A percentile compares a stretch with the other conserved stretches of the same genome.
phyloP scores from a whole-genome alignment of 345 rosid genomes.

The Mangifera indica region DNA sequence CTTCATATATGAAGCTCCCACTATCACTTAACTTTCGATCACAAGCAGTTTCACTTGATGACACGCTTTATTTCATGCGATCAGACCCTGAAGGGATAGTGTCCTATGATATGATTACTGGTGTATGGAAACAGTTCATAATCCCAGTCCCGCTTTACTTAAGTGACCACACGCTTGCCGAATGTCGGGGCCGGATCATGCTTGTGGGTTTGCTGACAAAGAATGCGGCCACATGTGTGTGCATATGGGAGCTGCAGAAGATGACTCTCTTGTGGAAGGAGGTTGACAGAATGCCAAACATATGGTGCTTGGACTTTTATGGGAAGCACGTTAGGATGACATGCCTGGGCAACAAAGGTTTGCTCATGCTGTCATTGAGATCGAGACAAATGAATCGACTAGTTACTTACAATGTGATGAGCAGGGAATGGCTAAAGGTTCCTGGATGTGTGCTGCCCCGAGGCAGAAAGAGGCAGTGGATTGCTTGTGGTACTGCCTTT shows the following conservation, averaged over 20 bases:
- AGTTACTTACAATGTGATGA: conserved; percentile 67
- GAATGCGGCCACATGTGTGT: conserved; percentile 96
- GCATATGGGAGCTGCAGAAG: conserved; percentile 99
- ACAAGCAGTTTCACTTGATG: conserved; percentile 69
- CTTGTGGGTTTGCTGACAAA: conserved; percentile 88
- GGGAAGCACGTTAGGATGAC: conserved; percentile 99
- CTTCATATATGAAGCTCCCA: conserved; percentile 68
- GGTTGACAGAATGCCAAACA: conserved; percentile 99
- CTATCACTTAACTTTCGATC: conserved; percentile 81
- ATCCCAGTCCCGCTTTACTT: conserved; percentile 77
- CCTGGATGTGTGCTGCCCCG: conserved; percentile 76
- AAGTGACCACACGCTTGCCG: conserved; percentile 88
- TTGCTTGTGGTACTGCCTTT: conserved; percentile 91
- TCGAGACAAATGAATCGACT: conserved; percentile 88
- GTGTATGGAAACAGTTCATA: conserved; percentile 72
- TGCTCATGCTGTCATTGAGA: conserved; percentile 90
- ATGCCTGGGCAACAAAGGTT: conserved; percentile 96
- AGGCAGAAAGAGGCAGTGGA: conserved; percentile 84
- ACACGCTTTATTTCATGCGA: conserved; percentile 80
- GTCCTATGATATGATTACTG: conserved; percentile 69
- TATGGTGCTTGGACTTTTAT: conserved; percentile 99
- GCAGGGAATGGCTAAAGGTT: conserved; percentile 81
- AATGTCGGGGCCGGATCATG: conserved; percentile 75
- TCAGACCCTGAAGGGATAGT: conserved; percentile 91
- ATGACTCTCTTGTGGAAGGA: conserved; percentile 99